Base-by-base conservation (phyloP, 2,329 filamentous ascomycete genomes). In the Curvularia verruculosa region DNA sequence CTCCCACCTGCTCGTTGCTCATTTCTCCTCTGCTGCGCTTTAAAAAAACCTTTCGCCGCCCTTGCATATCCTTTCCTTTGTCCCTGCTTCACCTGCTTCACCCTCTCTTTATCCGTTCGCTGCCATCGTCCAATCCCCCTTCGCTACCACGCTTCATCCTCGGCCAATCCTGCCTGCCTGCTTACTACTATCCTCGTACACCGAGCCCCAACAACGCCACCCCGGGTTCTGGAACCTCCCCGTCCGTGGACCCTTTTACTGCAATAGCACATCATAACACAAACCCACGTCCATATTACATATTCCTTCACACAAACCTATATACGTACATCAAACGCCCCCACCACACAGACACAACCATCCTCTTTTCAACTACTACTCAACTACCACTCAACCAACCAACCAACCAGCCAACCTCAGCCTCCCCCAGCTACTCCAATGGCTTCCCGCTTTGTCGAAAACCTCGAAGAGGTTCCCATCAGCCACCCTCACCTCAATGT, bases 401-500 rank as follows among this genome's bases (percentile, higher is more conserved):
- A 43, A 46, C 43, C 4, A 45, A 5, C 7, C 8, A 29, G 12
- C 18, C 26, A 43, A 43, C 23, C 31, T 26, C 43, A 19, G n/a
- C 40, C 13, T 18, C 31, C 29, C 28, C 51, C 44, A 10, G 48
- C 45, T 50, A 54, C 57, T 54, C 64, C 54, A 56, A 75, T 75
- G 68, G 64, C 70, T 18, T 77, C 74, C 26, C 75, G 76, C 48
- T 77, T 77, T 48, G 72, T 73, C 49, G 75, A 77, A 51, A 72
- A 75, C 61, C 71, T 77, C 52, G 71, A 76, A 57, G 69, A 73
- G 58, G 71, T 72, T 19, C 69, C 72, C 18, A 74, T 73, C 59
- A 72, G 69, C 21, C 73, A 77, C 43, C 73, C 74, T 28, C 72
- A 75, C 46, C 73, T 75, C 61, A 77, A 77, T 53, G 74, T 77